Evolutionary conservation across 1,284 basidiomycete species (phyloP).

Genomic region (Earliella scabrosa): DNA sequence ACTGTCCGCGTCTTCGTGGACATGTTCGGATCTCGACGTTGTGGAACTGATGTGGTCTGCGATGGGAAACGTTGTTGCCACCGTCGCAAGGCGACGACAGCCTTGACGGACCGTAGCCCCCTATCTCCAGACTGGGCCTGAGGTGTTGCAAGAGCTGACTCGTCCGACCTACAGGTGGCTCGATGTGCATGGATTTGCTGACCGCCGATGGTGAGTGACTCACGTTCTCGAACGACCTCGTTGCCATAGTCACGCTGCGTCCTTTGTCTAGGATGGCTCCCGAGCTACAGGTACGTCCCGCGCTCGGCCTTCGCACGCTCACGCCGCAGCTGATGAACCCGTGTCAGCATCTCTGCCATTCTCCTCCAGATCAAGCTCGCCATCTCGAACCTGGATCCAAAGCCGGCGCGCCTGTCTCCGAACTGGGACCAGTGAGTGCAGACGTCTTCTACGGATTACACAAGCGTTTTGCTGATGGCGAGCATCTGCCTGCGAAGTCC

Average conservation of each 20-base stretch:
- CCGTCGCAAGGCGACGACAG: constrained; percentile 2
- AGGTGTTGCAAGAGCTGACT: too few relatives aligned
- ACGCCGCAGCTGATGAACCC: constrained; percentile 4
- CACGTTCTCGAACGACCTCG: neutral
- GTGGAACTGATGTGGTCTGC: too few relatives aligned
- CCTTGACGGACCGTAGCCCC: too few relatives aligned
- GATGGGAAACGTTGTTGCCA: too few relatives aligned
- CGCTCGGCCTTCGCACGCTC: neutral
- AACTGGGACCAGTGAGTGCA: constrained; percentile 42
- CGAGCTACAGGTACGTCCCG: constrained; percentile 56
- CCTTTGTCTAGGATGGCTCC: constrained; percentile 55
- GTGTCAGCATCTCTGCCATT: constrained; percentile 56
- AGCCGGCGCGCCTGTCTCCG: constrained; percentile 53
- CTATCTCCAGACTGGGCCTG: too few relatives aligned
- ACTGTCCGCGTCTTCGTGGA: too few relatives aligned
- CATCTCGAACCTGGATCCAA: constrained; percentile 61
- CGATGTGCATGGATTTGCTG: constrained; percentile 70
- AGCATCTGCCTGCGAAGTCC: constrained; percentile 37
- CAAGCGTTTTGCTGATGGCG: neutral
- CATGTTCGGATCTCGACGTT: too few relatives aligned
- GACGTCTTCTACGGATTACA: constrained; percentile 24
- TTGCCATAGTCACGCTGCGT: neutral
- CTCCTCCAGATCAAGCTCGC: constrained; percentile 67
- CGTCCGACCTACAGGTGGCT: constrained; percentile 48
- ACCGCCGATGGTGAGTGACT: constrained; percentile 55